Conservation (phyloP, 306 rosid genomes). For the Medicago arabica region DNA sequence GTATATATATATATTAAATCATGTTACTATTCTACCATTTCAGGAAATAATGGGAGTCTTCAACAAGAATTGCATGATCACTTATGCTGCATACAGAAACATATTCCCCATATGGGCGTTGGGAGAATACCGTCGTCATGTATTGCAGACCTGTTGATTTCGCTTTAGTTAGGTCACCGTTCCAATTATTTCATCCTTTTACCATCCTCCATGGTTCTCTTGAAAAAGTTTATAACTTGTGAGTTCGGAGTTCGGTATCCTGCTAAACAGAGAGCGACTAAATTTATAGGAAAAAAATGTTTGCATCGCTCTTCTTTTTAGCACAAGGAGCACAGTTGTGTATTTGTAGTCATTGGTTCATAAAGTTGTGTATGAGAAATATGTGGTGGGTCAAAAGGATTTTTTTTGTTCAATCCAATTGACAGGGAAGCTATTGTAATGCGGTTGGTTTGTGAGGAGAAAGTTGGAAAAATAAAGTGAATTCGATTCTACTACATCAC, state of each 20-base stretch:
- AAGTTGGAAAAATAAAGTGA: background rate
- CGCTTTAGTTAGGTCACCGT: background rate
- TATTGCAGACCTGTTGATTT: slow-evolving; percentile 49
- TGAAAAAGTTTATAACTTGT: slow-evolving; percentile 1
- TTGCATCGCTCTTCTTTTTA: background rate
- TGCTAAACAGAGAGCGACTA: slow-evolving; percentile 7
- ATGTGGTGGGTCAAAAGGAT: background rate
- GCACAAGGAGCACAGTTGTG: slow-evolving; percentile 15
- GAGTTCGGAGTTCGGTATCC: slow-evolving; percentile 37
- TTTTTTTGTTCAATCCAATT: background rate
- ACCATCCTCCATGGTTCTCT: slow-evolving; percentile 7
- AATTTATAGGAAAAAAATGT: background rate
- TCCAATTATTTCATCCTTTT: slow-evolving; percentile 10
- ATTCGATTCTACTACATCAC: background rate
- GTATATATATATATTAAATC: slow-evolving; percentile 15
- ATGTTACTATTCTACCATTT: slow-evolving; percentile 19
- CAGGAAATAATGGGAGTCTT: slow-evolving; percentile 95
- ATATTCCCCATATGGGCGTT: slow-evolving; percentile 92
- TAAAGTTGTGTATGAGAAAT: background rate
- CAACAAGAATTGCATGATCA: slow-evolving; percentile 85
- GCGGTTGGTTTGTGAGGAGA: background rate
- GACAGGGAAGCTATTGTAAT: background rate
- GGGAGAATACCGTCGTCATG: slow-evolving; percentile 70
- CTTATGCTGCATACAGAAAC: slow-evolving; percentile 81
- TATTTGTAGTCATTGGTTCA: slow-evolving; percentile 1